Percentiles rank a stretch among this genome's conserved stretches.
Conservation (phyloP, 1,284 basidiomycete genomes). For the Pseudozyma tsukubaensis region DNA sequence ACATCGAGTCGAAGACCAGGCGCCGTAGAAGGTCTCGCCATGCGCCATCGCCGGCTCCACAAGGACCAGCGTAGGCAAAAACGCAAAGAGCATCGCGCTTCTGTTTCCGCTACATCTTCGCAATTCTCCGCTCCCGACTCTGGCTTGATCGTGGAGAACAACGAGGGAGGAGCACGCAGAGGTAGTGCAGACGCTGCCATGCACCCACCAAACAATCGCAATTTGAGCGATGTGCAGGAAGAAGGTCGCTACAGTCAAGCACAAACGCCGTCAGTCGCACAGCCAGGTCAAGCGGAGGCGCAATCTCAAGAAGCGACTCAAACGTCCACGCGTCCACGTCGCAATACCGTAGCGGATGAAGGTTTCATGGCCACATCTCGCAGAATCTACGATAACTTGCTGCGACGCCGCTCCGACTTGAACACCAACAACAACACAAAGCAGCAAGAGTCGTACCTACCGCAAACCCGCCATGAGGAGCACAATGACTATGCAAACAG, state of each 20-base stretch:
- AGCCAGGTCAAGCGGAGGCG: neutral
- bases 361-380: constrained; percentile 33
- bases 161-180: neutral
- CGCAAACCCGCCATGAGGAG: neutral
- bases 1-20: constrained; percentile 33
- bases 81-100: constrained; percentile 21
- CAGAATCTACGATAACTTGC: constrained; percentile 30
- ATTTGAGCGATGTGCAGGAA: constrained; percentile 43
- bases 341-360: constrained; percentile 19
- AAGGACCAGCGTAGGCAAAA: constrained; percentile 26
- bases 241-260: constrained; percentile 16
- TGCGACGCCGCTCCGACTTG: constrained; percentile 25
- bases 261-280: neutral
- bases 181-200: constrained; percentile 1
- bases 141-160: neutral
- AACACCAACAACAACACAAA: constrained; percentile 3
- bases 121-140: constrained; percentile 15
- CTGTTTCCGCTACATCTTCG: constrained; percentile 21
- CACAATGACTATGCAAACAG: constrained; percentile 13
- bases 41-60: constrained; percentile 39
- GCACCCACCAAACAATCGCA: constrained; percentile 22
- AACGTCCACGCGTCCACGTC: constrained; percentile 9
- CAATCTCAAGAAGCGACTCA: neutral
- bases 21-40: constrained; percentile 44
- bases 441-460: constrained; percentile 11